Evolutionary conservation across 371 early-diverging fungal species (phyloP), one percentile per base, ranked within the genome.

Genomic region (Nematocida ironsii): DNA sequence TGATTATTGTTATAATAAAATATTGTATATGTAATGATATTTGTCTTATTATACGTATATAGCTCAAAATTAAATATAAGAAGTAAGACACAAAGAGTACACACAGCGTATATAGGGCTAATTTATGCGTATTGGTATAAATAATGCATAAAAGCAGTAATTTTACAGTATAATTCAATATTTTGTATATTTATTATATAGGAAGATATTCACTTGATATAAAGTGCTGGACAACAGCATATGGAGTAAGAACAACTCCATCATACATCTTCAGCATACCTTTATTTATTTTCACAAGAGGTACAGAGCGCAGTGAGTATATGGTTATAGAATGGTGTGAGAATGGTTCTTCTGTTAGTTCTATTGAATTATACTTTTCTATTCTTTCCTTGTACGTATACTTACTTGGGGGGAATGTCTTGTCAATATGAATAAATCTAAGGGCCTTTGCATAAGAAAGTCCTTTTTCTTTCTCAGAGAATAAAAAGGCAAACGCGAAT

Each of bases 221-320:
- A 84, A 97, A 93, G 84, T 97, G 98, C 86, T 98, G 98, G 91
- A 97, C 94, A 58, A 98, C 95, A 0, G 97, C 97, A 39, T 94
- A 85, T 87, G 95, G 96, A 40, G 90, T 89, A 48, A 98, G 88
- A 3, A 98, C 97, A 85, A 96, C 96, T 0, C 92, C 94, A 69
- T 91, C 90, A 87, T 95, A 97, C 97, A 97, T 96, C 86, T 95
- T 95, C 42, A 89, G 61, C 85, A 95, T 87, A 91, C 96, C 97
- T 40, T 90, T 86, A 84, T 95, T 95, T 57, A 97, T 93, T 84
- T 94, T 95, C 48, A 86, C 85, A 96, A 97, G 95, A 1, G 90
- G 33, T 11, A 71, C 48, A 6, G 57, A 23, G 55, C 58, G 62
- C 7, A 75, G 58, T 2, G 67, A 72, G 40, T 84, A 75, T 4